phyloP scores from a whole-genome alignment of 371 early-diverging fungal species.

The Lichtheimia hyalospora region DNA sequence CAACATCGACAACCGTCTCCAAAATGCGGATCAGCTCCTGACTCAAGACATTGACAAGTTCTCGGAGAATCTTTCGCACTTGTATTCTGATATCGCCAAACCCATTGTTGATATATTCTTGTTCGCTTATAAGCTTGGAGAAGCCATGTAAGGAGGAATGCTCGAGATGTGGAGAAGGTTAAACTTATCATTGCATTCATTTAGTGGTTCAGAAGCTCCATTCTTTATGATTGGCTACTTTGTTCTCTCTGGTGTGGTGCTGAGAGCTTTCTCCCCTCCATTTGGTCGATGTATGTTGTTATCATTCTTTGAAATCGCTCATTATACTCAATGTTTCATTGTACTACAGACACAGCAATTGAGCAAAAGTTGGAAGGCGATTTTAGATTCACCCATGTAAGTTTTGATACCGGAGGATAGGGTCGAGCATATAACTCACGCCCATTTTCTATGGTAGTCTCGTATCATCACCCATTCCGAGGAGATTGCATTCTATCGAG shows the following conservation, averaged over 20 bases:
- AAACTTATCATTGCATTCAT: neutral
- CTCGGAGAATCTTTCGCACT: slow-evolving; percentile 68
- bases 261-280: slow-evolving; percentile 82
- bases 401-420: slow-evolving; percentile 1
- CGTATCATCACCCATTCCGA: slow-evolving; percentile 84
- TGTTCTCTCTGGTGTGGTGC: slow-evolving; percentile 67
- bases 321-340: neutral
- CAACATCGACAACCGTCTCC: slow-evolving; percentile 76
- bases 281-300: slow-evolving; percentile 72
- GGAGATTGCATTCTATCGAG: slow-evolving; percentile 88
- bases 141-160: slow-evolving; percentile 64
- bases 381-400: slow-evolving; percentile 80
- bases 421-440: slow-evolving; percentile 7
- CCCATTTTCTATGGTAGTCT: slow-evolving; percentile 37
- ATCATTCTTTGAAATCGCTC: no score
- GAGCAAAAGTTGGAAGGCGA: slow-evolving; percentile 86
- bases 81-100: slow-evolving; percentile 83
- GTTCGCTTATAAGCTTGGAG: slow-evolving; percentile 83
- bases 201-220: slow-evolving; percentile 71
- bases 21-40: slow-evolving; percentile 83
- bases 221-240: slow-evolving; percentile 83
- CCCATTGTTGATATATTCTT: slow-evolving; percentile 82
- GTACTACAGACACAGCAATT: slow-evolving; percentile 62
- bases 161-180: neutral
- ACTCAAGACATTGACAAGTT: slow-evolving; percentile 91